phyloP scores from a whole-genome alignment of 257 asterid species.

The Solanum etuberosum region DNA sequence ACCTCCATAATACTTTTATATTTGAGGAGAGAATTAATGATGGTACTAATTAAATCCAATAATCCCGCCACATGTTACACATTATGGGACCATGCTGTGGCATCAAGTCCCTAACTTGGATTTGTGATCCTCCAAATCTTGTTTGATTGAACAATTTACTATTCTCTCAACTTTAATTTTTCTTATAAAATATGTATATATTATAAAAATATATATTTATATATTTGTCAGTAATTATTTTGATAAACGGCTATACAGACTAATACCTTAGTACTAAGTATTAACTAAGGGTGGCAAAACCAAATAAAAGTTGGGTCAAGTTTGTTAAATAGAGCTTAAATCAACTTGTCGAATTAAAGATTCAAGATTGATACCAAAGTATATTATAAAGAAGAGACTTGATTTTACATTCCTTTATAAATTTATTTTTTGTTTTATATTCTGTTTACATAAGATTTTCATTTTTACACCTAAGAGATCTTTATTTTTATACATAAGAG shows the following conservation, averaged over 20 bases:
- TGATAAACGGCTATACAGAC: background rate
- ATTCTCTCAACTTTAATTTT: background rate
- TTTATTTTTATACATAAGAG: too few relatives aligned
- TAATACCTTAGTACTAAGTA: background rate
- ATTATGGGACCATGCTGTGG: slow-evolving; percentile 9
- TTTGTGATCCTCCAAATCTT: slow-evolving; percentile 23
- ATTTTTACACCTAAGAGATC: too few relatives aligned
- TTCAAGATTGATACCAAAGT: background rate
- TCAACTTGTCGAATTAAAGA: background rate
- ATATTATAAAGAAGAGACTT: background rate
- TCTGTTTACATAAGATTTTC: too few relatives aligned
- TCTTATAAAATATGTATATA: background rate
- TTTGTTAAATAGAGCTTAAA: background rate
- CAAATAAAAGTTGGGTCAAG: background rate
- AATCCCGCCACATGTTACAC: slow-evolving; percentile 8
- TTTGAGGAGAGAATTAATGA: background rate
- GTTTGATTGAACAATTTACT: background rate
- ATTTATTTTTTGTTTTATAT: too few relatives aligned
- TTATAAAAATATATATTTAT: background rate
- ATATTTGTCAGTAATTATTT: background rate
- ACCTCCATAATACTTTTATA: slow-evolving; percentile 3
- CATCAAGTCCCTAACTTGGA: slow-evolving; percentile 27
- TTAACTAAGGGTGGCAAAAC: background rate
- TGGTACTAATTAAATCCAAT: slow-evolving; percentile 3
- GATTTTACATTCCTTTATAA: background rate